These are phyloP conservation scores for Allium sativum DNA, from an alignment of 106 monocot genomes.

Conservation along the genomic window DNA sequence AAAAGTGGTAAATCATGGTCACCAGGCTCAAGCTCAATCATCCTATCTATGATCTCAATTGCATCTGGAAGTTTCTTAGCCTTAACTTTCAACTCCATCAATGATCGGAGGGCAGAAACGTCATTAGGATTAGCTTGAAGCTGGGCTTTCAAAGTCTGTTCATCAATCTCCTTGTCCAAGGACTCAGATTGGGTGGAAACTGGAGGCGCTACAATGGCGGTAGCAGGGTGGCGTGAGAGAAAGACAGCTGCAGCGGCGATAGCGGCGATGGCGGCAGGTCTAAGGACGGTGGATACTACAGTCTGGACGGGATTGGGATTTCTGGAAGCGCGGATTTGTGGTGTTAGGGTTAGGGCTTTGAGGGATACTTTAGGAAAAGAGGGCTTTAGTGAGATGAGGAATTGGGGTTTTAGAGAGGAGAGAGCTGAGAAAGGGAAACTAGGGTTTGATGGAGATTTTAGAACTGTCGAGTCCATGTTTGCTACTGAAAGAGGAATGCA, in stretches of 20 bases:
- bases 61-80: constrained; percentile 40
- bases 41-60: constrained; percentile 31
- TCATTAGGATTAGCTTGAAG: constrained; percentile 29
- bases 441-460: background rate
- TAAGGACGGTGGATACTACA: constrained; percentile 2
- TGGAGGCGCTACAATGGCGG: constrained; percentile 8
- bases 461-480: no score
- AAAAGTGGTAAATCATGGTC: constrained; percentile 54
- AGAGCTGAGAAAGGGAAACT: background rate
- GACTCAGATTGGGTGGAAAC: constrained; percentile 3
- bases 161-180: constrained; percentile 19
- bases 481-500: no score
- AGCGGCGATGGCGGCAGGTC: constrained; percentile 17
- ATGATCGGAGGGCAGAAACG: constrained; percentile 29
- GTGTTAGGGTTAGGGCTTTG: constrained; percentile 7
- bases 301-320: constrained; percentile 2
- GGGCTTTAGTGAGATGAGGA: background rate
- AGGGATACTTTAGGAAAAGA: background rate
- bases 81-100: constrained; percentile 53
- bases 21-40: constrained; percentile 39
- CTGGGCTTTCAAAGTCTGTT: constrained; percentile 25
- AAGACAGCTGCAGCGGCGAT: constrained; percentile 17
- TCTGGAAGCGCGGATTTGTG: constrained; percentile 1
- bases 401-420: background rate
- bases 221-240: constrained; percentile 10